phyloP scores from a whole-genome alignment of 768 basidiomycete species.

The Suillus occidentalis region DNA sequence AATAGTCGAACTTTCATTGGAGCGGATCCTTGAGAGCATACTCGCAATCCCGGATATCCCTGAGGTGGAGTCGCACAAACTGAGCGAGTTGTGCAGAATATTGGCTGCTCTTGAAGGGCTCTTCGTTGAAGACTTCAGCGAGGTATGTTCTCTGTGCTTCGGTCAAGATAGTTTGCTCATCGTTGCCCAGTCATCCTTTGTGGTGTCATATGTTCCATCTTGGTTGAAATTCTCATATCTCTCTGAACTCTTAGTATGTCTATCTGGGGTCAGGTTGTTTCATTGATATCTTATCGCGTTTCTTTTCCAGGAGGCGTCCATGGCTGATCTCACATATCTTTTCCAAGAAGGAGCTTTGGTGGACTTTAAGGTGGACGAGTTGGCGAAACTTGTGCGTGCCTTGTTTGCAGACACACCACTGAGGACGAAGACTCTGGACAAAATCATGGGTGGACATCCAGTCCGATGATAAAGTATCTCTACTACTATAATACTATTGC shows the following conservation, averaged over 20 bases:
- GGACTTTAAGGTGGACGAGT: constrained; percentile 84
- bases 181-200: constrained; percentile 60
- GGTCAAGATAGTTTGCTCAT: constrained; percentile 5
- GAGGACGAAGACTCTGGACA: constrained; percentile 79
- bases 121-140: constrained; percentile 65
- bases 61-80: constrained; percentile 78
- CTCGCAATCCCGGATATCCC: constrained; percentile 83
- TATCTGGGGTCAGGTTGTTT: not conserved
- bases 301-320: constrained; percentile 74
- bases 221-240: constrained; percentile 97
- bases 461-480: constrained; percentile 14
- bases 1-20: constrained; percentile 66
- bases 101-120: constrained; percentile 78
- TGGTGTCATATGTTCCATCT: constrained; percentile 82
- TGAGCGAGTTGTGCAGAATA: constrained; percentile 82
- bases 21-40: constrained; percentile 68
- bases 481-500: not conserved
- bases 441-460: constrained; percentile 64
- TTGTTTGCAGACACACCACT: constrained; percentile 86
- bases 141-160: constrained; percentile 39
- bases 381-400: constrained; percentile 77
- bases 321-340: constrained; percentile 89
- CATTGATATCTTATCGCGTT: constrained; percentile 1
- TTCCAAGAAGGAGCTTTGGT: constrained; percentile 89
- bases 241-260: constrained; percentile 82